phyloP scores from a whole-genome alignment of 768 basidiomycete species.

The Baorangia bicolor region DNA sequence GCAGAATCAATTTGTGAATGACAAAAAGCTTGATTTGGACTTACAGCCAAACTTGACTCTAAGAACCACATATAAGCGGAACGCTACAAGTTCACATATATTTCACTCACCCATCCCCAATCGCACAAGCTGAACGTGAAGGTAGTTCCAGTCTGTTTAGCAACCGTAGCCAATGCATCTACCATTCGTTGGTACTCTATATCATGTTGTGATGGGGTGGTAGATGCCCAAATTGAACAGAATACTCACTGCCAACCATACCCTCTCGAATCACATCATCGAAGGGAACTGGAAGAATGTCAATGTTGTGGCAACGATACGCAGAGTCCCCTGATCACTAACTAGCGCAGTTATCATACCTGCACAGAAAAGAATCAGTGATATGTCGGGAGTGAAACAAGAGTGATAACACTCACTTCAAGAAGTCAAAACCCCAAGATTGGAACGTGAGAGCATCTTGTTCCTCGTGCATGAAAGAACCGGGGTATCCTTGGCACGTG shows the following conservation, averaged over 20 bases:
- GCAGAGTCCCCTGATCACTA: constrained; percentile 4
- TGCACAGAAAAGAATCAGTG: constrained; percentile 20
- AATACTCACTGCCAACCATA: constrained; percentile 48
- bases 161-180: constrained; percentile 48
- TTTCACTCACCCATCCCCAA: constrained; percentile 57
- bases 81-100: neutral
- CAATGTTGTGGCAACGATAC: neutral
- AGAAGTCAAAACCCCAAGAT: constrained; percentile 60
- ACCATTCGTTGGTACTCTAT: constrained; percentile 62
- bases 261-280: constrained; percentile 54
- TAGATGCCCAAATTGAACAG: neutral
- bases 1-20: neutral
- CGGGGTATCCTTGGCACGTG: constrained; percentile 60
- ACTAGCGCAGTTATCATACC: constrained; percentile 64
- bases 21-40: constrained; percentile 32
- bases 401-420: constrained; percentile 46
- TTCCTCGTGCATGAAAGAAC: constrained; percentile 60
- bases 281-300: constrained; percentile 45
- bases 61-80: neutral
- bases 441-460: constrained; percentile 59
- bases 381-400: neutral
- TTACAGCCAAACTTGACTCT: constrained; percentile 65
- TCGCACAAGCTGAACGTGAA: constrained; percentile 62
- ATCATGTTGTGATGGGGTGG: neutral
- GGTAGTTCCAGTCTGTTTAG: constrained; percentile 47